Base-by-base conservation (phyloP, 192 early-diverging fungal genomes). In the Spinellus fusiger region DNA sequence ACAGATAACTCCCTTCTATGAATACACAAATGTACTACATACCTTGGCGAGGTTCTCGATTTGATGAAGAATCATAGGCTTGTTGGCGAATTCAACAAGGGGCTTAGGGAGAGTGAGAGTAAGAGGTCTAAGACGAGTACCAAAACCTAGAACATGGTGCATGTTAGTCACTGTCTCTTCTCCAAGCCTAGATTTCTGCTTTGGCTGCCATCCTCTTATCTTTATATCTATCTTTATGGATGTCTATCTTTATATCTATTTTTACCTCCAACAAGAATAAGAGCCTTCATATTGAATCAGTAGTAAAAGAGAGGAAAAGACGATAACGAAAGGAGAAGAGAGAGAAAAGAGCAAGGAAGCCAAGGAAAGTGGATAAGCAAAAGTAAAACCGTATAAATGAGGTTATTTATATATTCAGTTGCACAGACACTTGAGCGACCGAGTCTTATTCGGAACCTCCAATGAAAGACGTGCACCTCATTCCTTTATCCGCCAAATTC, bases 61-160 rank as follows among this genome's bases (percentile, higher is more conserved):
- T 79, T 99, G 97, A 76, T 99, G 97, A 59, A 95, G 82, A 77
- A 99, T 96, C 91, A 99, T 98, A 58, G 93, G 95, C 75, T 84
- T 90, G 84, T 99, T 99, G 34, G 92, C 93, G 79, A 99, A 99
- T 78, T 99, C 95, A n/a, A 99, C 95, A 49, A 99, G 83, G 48
- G 97, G 97, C 80, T 99, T 99, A 59, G 97, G 97, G 44, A 94
- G 80, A 46, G 95, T 88, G 57, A 99, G 81, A 16, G 97, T 99
- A 54, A 99, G 84, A 44, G 97, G 97, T 33, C 97, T 87, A 69
- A 99, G 87, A 73, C 97, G 91, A 49, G 97, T 99, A 67, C 97
- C 97, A 74, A 95, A 99, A 53, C 97, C 92, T 92, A 26, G 44
- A 20, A 32, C 27, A 50, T 32, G 18, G 23, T 20, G 46, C 5